Evolutionary conservation across 176 grass and related monocot species (phyloP).

Genomic region (maize (Zea mays)): Zm-B73-REFERENCE-NAM-5.0 NC_050096.1:73894001-73894500

Average conservation of each 20-base stretch:
- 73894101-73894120: slow-evolving; percentile 86
- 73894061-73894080: slow-evolving; percentile 90
- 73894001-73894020: slow-evolving; percentile 49
- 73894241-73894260: slow-evolving; percentile 66
- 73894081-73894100: slow-evolving; percentile 70
- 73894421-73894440: slow-evolving; percentile 7
- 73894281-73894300: slow-evolving; percentile 67
- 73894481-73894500: slow-evolving; percentile 4
- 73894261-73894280: slow-evolving; percentile 82
- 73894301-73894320: slow-evolving; percentile 76
- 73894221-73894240: slow-evolving; percentile 70
- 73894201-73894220: slow-evolving; percentile 79
- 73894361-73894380: not conserved
- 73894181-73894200: slow-evolving; percentile 72
- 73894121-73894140: slow-evolving; percentile 69
- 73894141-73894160: slow-evolving; percentile 65
- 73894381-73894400: slow-evolving; percentile 16
- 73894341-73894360: slow-evolving; percentile 62
- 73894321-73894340: slow-evolving; percentile 75
- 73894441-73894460: slow-evolving; percentile 24
- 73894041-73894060: slow-evolving; percentile 83
- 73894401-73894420: slow-evolving; percentile 2
- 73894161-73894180: slow-evolving; percentile 79
- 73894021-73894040: slow-evolving; percentile 61
- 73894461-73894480: slow-evolving; percentile 34